Evolutionary conservation across 116 monocot genomes (phyloP), one percentile per base, ranked within the genome.

Genomic region (Dioscorea cayenensis): DNA sequence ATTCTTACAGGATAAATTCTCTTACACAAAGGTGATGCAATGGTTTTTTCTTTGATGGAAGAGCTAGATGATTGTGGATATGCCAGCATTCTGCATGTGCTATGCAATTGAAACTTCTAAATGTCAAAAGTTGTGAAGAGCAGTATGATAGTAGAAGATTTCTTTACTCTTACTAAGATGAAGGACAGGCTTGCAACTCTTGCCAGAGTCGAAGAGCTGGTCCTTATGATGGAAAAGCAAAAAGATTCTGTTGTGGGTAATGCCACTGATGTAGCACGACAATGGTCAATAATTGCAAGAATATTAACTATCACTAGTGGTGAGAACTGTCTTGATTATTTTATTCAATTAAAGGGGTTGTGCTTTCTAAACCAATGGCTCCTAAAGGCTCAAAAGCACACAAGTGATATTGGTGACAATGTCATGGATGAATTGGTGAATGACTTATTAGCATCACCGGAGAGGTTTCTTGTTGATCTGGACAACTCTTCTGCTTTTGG

Each of bases 141-240:
- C 55, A 70, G 14, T 2, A 70, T 70, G 70, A 58, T 58, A 14
- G 28, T 70, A 28, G 70, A 70, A 58, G 70, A 70, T 58, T 70
- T 70, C 55, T 70, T 70, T 29, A 70, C 70, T 10, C 70, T 70
- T 32, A 58, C 70, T 70, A 58, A 70, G 55, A 70, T 70, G 70
- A 70, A 70, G 32, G 70, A 70, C 28, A 58, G 70, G 70, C 70
- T 70, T 70, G 50, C 55, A 52, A 55, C 27, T 29, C 55, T 58
- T 32, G 5, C 55, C 14, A 55, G 70, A 70, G 70, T 70, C 19
- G 32, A 70, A 58, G 70, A 70, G 58, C 70, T 70, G 50, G 18
- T 70, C 55, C 29, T 50, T 14, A 29, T 70, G 28, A 70, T 70
- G 29, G 55, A 59, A 25, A 50, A 55, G 28, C 70, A 70, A 58